Base-by-base conservation (phyloP, 345 rosid genomes). In the Trapa bicornis region DNA sequence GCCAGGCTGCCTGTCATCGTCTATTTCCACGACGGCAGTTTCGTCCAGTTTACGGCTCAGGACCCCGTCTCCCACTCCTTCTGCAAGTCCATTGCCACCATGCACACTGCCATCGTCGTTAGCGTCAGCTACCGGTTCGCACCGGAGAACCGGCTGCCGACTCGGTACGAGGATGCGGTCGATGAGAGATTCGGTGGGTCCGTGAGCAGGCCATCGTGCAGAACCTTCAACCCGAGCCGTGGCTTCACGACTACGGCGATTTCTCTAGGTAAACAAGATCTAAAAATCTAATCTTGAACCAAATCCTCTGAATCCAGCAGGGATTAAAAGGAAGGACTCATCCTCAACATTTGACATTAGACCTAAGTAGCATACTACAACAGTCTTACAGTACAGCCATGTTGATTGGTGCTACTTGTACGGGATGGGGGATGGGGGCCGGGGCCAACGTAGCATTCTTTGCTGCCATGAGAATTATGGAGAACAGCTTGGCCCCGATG, bases 131-230 rank as follows among this genome's bases (percentile, higher is more conserved):
- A 80, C 65, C 80, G 80, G 52, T 82, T 77, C 0, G 77, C 83
- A 0, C 81, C 80, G 0, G 83, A 79, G 68, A 69, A 77, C 39
- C 67, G 72, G 36, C 80, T 82, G 15, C 78, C 81, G 0, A 72
- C 80, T 1, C 74, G 66, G 6, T 82, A 79, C 8, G 83, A 82
- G 3, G 85, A 82, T 42, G 86, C 81, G n/a, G n/a, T 72, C 22
- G 81, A 77, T 42, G 75, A 78, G 75, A 78, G 0, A 72, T 79
- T 22, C 67, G 29, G 0, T 82, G 83, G 86, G 75, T 75, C 36
- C 4, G 47, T 5, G 72, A 65, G 5, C 39, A 65, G 6, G 52
- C 61, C 1, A 0, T 29, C 37, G 2, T 37, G 12, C 15, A 57
- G 1, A 57, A 57, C 37, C 62, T 57, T 7, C 32, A 33, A 1